phyloP scores from a whole-genome alignment of 495 filamentous ascomycete genomes.

The Immersiella caudata region DNA sequence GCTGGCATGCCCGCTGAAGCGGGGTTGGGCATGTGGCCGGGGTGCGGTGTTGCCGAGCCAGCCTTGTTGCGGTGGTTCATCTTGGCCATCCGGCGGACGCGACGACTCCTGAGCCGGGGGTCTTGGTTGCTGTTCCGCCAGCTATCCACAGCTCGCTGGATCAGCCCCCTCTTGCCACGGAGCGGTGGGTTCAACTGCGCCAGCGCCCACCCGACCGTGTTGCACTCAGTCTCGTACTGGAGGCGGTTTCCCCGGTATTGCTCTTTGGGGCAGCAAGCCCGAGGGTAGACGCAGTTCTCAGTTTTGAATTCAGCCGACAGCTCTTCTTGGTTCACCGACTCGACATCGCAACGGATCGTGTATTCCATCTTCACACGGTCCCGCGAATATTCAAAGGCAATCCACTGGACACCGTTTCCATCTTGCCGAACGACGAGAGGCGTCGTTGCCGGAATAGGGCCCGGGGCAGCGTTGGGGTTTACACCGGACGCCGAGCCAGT shows the following conservation, averaged over 20 bases:
- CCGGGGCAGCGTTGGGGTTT: constrained; percentile 89
- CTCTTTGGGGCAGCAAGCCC: constrained; percentile 93
- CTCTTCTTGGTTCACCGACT: constrained; percentile 89
- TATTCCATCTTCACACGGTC: constrained; percentile 99
- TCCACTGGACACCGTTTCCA: constrained; percentile 97
- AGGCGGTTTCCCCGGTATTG: constrained; percentile 94
- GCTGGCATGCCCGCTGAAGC: constrained; percentile 58
- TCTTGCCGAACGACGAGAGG: constrained; percentile 94
- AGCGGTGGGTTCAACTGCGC: constrained; percentile 90
- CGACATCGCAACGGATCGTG: constrained; percentile 96
- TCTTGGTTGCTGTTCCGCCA: constrained; percentile 99
- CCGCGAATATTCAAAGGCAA: constrained; percentile 96
- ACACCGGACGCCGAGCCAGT: constrained; percentile 54
- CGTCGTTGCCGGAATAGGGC: constrained; percentile 97
- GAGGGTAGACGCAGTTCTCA: constrained; percentile 96
- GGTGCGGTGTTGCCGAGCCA: constrained; percentile 48
- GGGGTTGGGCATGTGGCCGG: constrained; percentile 53
- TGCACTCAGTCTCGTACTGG: constrained; percentile 97
- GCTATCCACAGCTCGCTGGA: constrained; percentile 95
- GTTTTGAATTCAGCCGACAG: constrained; percentile 89
- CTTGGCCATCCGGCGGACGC: constrained; percentile 94
- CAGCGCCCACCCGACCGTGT: constrained; percentile 95
- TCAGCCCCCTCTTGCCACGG: constrained; percentile 89
- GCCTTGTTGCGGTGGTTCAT: constrained; percentile 77
- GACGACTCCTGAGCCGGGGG: constrained; percentile 80